Base-by-base conservation (phyloP, 2,329 filamentous ascomycete species). In the Ophiosphaerella narmari region DNA sequence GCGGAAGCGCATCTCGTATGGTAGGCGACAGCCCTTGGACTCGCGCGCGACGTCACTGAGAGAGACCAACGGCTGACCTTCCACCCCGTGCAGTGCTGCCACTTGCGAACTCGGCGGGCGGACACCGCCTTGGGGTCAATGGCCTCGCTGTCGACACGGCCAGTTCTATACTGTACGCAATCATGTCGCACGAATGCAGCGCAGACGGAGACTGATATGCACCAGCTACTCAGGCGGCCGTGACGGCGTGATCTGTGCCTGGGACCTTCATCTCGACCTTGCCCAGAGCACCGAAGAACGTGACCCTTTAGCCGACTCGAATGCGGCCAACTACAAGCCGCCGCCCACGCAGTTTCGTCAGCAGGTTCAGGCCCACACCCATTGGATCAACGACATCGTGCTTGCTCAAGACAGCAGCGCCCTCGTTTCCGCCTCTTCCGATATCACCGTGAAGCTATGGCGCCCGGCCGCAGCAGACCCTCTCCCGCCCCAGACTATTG, bases 351-450 rank as follows among this genome's bases (percentile, higher is more conserved):
- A 77, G 2, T 83, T 85, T 64, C 79, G 82, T 52, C 80, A 81
- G 55, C 83, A 89, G 70, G 83, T 87, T 13, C 86, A 89, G 70
- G 91, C 92, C 7, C 92, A 97, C 73, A 96, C 91, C 43, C 91
- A 96, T 74, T 97, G 92, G 92, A 88, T 97, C 76, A 97, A 96
- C 75, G 92, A 96, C 73, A 90, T 97, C 56, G 84, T 86, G 18
- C 82, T 96, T 46, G 88, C 88, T 7, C 85, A 91, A 68, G 84
- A 86, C 65, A 90, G 92, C 66, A 80, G 85, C 14, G 89, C 89
- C 18, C 80, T 97, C 41, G 88, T 96, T 29, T 95, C 92, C 8
- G 91, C 89, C 16, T 96, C 91, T 4, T 96, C 92, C n/a, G 92
- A 97, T 72, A 86, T 94, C 54, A 91, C 91, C 7, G 91, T 97